Base-by-base conservation (phyloP, 148 eudicot species). In the Camellia lanceoleosa region DNA sequence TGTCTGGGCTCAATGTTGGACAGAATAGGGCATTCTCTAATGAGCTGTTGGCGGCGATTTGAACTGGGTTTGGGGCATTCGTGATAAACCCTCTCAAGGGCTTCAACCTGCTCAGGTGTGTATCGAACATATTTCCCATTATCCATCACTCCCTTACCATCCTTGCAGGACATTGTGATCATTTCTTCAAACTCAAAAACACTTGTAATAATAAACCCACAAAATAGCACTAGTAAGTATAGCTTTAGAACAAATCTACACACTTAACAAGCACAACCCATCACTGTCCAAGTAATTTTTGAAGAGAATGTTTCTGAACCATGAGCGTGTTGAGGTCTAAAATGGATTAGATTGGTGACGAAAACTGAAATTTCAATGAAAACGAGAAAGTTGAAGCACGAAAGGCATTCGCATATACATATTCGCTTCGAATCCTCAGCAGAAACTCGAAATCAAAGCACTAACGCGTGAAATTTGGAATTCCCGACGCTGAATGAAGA, bases 91-190 rank as follows among this genome's bases (percentile, higher is more conserved):
- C 98, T 90, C 85, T 92, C 98, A n/a, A 94, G 91, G 81, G 98
- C 98, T 82, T 94, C 98, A 83, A 94, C 97, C 90, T 94, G 98
- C 93, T 94, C 98, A 70, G 98, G 98, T 58, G 98, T 94, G 80
- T 94, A 94, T 68, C 98, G 87, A 76, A 94, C 98, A 84, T 92
- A 94, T 73, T 94, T 94, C 5, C 98, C 98, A 79, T 94, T 92
- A 81, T 94, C 98, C 92, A 92, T 84, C 71, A 79, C 85, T 80
- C 84, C 89, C 74, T 87, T 91, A 86, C 95, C 93, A 82, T 94
- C 98, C 90, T 94, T 94, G 94, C 89, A 90, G 86, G 93, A 84
- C 95, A 91, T 90, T 74, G 90, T 87, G 97, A 94, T 92, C 90
- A 85, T 88, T 62, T 55, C 59, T 78, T 77, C 83, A 83, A 83